phyloP scores from a whole-genome alignment of 192 early-diverging fungal genomes.

The Podila epicladia region DNA sequence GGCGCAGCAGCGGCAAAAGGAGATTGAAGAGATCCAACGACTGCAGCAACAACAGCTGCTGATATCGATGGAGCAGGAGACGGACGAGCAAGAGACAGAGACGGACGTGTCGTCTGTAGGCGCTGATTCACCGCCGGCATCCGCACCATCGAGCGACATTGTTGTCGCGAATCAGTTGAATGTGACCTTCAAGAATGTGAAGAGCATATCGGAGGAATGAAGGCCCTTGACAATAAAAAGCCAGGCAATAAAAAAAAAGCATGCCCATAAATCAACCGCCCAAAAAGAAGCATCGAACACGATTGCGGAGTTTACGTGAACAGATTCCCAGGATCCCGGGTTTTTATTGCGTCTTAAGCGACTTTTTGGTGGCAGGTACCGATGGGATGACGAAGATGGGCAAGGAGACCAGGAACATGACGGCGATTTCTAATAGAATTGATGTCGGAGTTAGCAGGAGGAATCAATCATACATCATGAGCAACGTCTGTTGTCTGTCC shows the following conservation, averaged over 20 bases:
- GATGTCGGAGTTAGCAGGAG: too few relatives aligned
- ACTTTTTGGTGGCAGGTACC: constrained; percentile 7
- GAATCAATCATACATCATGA: not conserved
- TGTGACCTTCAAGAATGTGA: too few relatives aligned
- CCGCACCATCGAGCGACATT: not conserved
- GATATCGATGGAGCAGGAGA: constrained; percentile 2
- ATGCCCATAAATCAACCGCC: not conserved
- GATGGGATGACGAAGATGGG: constrained; percentile 37
- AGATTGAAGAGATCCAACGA: constrained; percentile 5
- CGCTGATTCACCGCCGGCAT: not conserved
- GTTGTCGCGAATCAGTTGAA: too few relatives aligned
- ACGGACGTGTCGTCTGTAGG: not conserved
- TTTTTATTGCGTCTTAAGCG: constrained; percentile 30
- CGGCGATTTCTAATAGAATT: constrained; percentile 13
- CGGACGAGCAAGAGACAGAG: constrained; percentile 1
- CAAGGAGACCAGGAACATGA: constrained; percentile 34
- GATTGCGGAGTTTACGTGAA: not conserved
- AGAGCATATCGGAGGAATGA: too few relatives aligned
- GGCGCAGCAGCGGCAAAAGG: constrained; percentile 15
- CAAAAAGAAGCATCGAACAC: constrained; percentile 1
- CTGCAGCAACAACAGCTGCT: constrained; percentile 7
- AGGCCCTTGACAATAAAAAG: too few relatives aligned
- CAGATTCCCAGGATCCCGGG: not conserved
- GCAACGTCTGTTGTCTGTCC: not conserved
- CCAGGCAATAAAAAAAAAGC: too few relatives aligned